Evolutionary conservation across 208 protist species (phyloP).

Genomic region (Acanthamoeba culbertsoni): DNA sequence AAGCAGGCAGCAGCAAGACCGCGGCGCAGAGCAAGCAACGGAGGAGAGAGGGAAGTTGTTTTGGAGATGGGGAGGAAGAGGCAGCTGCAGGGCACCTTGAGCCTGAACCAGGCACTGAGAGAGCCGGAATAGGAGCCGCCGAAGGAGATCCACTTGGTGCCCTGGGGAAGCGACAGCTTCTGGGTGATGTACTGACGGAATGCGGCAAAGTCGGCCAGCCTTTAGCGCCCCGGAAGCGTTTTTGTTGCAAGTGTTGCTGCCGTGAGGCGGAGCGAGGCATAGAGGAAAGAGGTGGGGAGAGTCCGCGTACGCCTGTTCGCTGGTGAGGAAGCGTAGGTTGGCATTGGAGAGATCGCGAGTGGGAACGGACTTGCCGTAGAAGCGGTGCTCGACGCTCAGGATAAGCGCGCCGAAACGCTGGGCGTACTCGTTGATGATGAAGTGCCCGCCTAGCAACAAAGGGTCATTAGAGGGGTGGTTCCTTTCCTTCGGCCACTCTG

Average conservation of each 20-base stretch:
- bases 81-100: neutral
- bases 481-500: neutral
- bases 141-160: conserved; percentile 37
- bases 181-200: neutral
- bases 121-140: conserved; percentile 12
- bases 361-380: conserved; percentile 47
- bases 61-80: neutral
- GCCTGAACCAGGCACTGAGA: conserved; percentile 19
- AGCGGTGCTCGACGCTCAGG: conserved; percentile 41
- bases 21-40: neutral
- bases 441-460: neutral
- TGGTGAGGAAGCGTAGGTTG: conserved; percentile 45
- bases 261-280: too few species aligned
- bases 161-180: neutral
- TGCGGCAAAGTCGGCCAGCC: neutral
- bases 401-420: conserved; percentile 10
- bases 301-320: neutral
- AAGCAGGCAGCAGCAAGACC: too few species aligned
- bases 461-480: neutral
- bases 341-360: neutral
- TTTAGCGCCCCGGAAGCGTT: too few species aligned
- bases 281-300: neutral
- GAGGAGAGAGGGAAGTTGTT: neutral
- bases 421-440: conserved; percentile 43
- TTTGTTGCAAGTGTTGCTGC: too few species aligned